Evolutionary conservation across 805 yeast genomes (phyloP).

Genomic region (Wickerhamomyces canadensis): DNA sequence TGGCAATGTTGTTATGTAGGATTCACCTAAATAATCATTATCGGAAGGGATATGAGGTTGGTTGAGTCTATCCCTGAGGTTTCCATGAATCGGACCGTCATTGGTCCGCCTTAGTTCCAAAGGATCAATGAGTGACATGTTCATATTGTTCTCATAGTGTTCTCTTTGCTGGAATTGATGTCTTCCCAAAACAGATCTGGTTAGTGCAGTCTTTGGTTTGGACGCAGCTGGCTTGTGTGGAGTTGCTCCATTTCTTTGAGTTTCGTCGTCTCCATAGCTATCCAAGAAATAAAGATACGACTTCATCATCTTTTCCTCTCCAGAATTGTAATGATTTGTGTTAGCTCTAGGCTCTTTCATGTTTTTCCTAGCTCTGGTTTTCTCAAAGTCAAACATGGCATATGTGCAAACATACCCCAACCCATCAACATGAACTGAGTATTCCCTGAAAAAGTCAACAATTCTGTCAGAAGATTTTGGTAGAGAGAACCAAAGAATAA

Average conservation of each 20-base stretch:
- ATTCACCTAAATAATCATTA: slow-evolving; percentile 33
- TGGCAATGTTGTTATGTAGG: slow-evolving; percentile 34
- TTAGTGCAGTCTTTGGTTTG: slow-evolving; percentile 3
- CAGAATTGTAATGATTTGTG: slow-evolving; percentile 36
- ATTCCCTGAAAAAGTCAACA: slow-evolving; percentile 87
- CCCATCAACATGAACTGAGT: slow-evolving; percentile 87
- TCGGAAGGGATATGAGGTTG: slow-evolving; percentile 5
- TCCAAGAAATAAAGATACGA: slow-evolving; percentile 85
- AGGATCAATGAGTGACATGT: neutral
- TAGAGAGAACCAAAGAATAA: slow-evolving; percentile 79
- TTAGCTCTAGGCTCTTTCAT: slow-evolving; percentile 19
- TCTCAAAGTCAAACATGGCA: slow-evolving; percentile 86
- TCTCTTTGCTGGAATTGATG: neutral
- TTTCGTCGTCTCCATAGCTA: slow-evolving; percentile 55
- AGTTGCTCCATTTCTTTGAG: slow-evolving; percentile 22
- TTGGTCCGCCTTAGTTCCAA: slow-evolving; percentile 4
- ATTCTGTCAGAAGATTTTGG: slow-evolving; percentile 70
- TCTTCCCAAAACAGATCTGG: slow-evolving; percentile 1
- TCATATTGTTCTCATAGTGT: too few relatives aligned
- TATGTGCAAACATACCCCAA: slow-evolving; percentile 90
- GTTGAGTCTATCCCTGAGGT: slow-evolving; percentile 3
- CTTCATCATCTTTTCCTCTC: slow-evolving; percentile 84
- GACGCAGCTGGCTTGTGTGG: neutral
- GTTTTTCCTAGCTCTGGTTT: slow-evolving; percentile 38
- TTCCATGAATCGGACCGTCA: slow-evolving; percentile 2